Percentiles rank a stretch among this genome's conserved stretches.
These are phyloP conservation scores for Haberlea rhodopensis DNA, from an alignment of 257 asterid species.

Conservation along the genomic window DNA sequence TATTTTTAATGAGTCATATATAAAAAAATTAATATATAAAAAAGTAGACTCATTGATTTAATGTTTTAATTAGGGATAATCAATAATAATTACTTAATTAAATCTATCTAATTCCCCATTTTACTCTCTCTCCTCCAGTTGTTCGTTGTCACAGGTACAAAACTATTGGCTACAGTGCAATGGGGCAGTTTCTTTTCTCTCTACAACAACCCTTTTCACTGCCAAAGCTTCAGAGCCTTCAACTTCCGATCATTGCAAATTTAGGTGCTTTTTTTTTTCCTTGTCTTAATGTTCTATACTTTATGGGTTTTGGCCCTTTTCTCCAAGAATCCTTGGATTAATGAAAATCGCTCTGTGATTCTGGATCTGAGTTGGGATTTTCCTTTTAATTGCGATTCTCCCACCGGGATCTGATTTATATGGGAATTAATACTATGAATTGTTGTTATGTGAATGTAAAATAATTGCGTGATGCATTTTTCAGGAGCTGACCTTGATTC, in stretches of 20 bases:
- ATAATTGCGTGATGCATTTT: slow-evolving; percentile 40
- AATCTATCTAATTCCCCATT: neutral
- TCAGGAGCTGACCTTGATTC: slow-evolving; percentile 45
- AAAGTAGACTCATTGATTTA: too few relatives aligned
- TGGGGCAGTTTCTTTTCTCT: neutral
- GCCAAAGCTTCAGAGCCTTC: too few relatives aligned
- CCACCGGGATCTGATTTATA: slow-evolving; percentile 36
- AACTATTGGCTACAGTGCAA: neutral
- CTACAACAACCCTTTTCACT: neutral
- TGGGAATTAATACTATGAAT: slow-evolving; percentile 6
- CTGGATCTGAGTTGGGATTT: slow-evolving; percentile 32
- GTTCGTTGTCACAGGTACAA: neutral
- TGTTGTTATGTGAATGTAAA: slow-evolving; percentile 19
- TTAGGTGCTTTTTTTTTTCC: slow-evolving; percentile 34
- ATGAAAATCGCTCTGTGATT: slow-evolving; percentile 13
- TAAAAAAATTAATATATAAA: too few relatives aligned
- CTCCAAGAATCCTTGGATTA: neutral
- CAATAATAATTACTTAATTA: too few relatives aligned
- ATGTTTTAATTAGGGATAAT: too few relatives aligned
- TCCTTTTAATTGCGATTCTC: slow-evolving; percentile 9
- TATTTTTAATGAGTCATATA: too few relatives aligned
- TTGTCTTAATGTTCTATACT: too few relatives aligned
- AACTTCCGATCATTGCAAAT: slow-evolving; percentile 30
- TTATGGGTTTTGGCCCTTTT: too few relatives aligned
- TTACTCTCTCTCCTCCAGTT: neutral